Percentiles rank a stretch among this genome's conserved stretches.
Conservation (phyloP, 2,329 filamentous ascomycete species). For the Sclerotinia trifoliorum region DNA sequence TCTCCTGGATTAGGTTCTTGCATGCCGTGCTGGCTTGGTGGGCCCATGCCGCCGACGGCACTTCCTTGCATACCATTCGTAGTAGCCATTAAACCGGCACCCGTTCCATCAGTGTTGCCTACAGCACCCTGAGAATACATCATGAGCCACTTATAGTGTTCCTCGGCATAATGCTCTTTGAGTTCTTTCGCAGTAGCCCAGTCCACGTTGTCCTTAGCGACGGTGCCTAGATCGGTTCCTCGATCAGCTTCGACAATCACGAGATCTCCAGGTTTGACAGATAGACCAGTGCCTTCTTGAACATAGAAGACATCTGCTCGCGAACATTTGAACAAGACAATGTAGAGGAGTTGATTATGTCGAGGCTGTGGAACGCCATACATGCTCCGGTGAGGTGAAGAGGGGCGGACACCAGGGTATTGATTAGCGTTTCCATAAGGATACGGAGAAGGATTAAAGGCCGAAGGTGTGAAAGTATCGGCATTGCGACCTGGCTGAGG, state of each 20-base stretch:
- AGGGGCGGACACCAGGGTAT: slow-evolving; percentile 44
- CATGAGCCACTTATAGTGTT: slow-evolving; percentile 98
- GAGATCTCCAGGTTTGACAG: slow-evolving; percentile 85
- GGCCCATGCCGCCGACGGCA: slow-evolving; percentile 75
- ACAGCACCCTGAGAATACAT: slow-evolving; percentile 88
- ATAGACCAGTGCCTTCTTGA: slow-evolving; percentile 89
- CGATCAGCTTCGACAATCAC: slow-evolving; percentile 98
- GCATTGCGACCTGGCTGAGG: slow-evolving; percentile 32
- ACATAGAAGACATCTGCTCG: slow-evolving; percentile 96
- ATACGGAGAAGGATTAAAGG: slow-evolving; percentile 31
- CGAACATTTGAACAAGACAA: slow-evolving; percentile 95
- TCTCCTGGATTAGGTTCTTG: slow-evolving; percentile 71
- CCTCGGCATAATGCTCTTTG: slow-evolving; percentile 88
- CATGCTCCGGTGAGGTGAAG: slow-evolving; percentile 61
- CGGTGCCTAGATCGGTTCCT: slow-evolving; percentile 91
- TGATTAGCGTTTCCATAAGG: slow-evolving; percentile 33
- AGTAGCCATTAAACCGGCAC: slow-evolving; percentile 62
- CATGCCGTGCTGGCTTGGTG: slow-evolving; percentile 68
- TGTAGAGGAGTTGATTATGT: slow-evolving; percentile 72
- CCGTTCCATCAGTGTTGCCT: slow-evolving; percentile 58
- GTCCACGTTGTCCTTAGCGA: slow-evolving; percentile 82
- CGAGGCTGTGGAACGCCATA: slow-evolving; percentile 61
- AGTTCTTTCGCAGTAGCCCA: slow-evolving; percentile 84
- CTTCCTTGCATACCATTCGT: slow-evolving; percentile 65
- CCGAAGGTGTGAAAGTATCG: slow-evolving; percentile 28